Evolutionary conservation across 2,329 filamentous ascomycete genomes (phyloP).

Genomic region (Sporothrix pallida): DNA sequence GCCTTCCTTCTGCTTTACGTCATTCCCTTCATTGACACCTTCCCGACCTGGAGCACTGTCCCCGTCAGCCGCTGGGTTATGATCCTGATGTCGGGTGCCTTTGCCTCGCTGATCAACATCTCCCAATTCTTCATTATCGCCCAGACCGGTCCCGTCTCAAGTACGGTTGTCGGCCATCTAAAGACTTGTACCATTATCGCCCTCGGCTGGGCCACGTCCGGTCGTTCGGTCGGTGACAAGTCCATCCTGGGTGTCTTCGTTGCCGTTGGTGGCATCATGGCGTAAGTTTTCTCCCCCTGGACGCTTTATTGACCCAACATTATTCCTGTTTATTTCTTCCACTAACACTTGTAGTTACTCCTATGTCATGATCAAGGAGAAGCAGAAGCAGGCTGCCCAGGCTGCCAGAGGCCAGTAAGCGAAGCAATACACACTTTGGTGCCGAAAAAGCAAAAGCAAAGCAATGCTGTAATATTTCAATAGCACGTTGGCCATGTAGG

Average conservation of each 20-base stretch:
- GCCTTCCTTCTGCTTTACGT: slow-evolving; percentile 67
- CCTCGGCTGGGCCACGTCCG: slow-evolving; percentile 64
- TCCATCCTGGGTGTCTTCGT: slow-evolving; percentile 61
- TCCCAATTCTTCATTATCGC: slow-evolving; percentile 68
- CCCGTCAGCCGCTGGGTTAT: slow-evolving; percentile 60
- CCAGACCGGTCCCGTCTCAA: slow-evolving; percentile 66
- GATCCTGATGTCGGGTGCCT: slow-evolving; percentile 66
- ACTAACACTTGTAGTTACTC: slow-evolving; percentile 41
- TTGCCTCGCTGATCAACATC: slow-evolving; percentile 70
- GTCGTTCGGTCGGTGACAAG: slow-evolving; percentile 61
- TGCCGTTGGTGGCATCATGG: slow-evolving; percentile 62
- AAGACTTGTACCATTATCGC: slow-evolving; percentile 71
- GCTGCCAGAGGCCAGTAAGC: slow-evolving; percentile 21
- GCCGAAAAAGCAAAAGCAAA: neutral
- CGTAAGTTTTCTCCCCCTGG: slow-evolving; percentile 49
- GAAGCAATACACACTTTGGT: neutral
- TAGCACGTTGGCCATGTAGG: neutral
- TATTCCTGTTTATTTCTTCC: neutral
- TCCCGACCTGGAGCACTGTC: slow-evolving; percentile 62
- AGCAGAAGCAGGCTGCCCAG: slow-evolving; percentile 36
- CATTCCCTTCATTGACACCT: slow-evolving; percentile 69
- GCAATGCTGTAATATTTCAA: neutral
- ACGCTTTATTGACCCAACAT: neutral
- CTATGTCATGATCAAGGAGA: slow-evolving; percentile 43
- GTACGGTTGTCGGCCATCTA: slow-evolving; percentile 68